Percentiles rank a stretch among this genome's conserved stretches.
phyloP scores from a whole-genome alignment of 371 early-diverging fungal genomes.

The Synchytrium microbalum region DNA sequence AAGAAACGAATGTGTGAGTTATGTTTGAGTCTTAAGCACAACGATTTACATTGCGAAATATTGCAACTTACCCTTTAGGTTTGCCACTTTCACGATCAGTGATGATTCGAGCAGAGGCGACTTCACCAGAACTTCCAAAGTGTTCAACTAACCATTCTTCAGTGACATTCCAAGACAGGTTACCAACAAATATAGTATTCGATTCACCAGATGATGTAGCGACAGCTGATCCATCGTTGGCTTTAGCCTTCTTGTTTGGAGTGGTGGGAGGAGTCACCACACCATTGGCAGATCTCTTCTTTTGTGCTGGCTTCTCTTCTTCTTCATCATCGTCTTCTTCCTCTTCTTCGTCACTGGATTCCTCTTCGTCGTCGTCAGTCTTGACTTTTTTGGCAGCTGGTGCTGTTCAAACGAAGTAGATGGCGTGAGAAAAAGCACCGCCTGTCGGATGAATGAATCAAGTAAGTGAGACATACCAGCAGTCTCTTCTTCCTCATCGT shows the following conservation, averaged over 20 bases:
- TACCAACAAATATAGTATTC: slow-evolving; percentile 58
- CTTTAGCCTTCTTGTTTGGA: slow-evolving; percentile 9
- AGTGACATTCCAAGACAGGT: slow-evolving; percentile 57
- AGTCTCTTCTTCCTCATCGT: slow-evolving; percentile 9
- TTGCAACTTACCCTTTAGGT: slow-evolving; percentile 53
- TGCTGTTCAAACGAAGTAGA: slow-evolving; percentile 17
- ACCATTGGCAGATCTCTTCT: slow-evolving; percentile 11
- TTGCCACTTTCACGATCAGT: slow-evolving; percentile 52
- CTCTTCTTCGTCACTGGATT: slow-evolving; percentile 14
- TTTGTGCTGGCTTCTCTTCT: slow-evolving; percentile 6
- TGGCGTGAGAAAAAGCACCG: not conserved
- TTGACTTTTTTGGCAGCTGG: slow-evolving; percentile 46
- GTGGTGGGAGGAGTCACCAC: slow-evolving; percentile 8
- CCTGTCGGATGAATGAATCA: not conserved
- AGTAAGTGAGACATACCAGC: not conserved
- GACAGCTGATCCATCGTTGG: slow-evolving; percentile 26
- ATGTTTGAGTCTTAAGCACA: not conserved
- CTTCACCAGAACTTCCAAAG: slow-evolving; percentile 57
- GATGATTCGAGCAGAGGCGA: slow-evolving; percentile 57
- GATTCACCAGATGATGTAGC: slow-evolving; percentile 13
- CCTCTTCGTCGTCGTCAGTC: slow-evolving; percentile 24
- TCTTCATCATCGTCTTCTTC: slow-evolving; percentile 9
- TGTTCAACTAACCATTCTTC: slow-evolving; percentile 49
- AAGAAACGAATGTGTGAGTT: not conserved
- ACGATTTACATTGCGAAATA: not conserved